Percentiles rank a stretch among this genome's conserved stretches.
These are phyloP conservation scores for Sanghuangporus weigelae DNA, from an alignment of 1,284 basidiomycete species.

Conservation along the genomic window DNA sequence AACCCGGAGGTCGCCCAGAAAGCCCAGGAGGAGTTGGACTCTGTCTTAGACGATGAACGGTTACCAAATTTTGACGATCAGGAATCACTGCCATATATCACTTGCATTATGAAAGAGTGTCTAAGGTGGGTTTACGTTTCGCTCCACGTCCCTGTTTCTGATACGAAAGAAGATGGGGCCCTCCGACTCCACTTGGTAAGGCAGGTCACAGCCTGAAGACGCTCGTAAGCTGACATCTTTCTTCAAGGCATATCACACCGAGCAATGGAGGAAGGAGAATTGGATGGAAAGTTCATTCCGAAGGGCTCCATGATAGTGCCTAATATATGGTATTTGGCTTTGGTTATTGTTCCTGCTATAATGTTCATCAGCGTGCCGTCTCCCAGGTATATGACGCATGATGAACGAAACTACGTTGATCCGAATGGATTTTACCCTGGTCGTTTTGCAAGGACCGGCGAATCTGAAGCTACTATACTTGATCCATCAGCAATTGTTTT, in stretches of 20 bases:
- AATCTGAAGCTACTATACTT: background rate
- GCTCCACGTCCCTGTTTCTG: background rate
- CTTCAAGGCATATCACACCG: constrained; percentile 11
- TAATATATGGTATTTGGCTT: constrained; percentile 13
- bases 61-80: constrained; percentile 27
- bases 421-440: constrained; percentile 10
- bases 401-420: constrained; percentile 11
- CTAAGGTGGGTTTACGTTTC: constrained; percentile 19
- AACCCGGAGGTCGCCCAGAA: constrained; percentile 23
- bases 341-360: background rate
- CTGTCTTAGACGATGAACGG: constrained; percentile 22
- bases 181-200: constrained; percentile 10
- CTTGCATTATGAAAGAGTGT: constrained; percentile 27
- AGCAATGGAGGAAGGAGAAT: constrained; percentile 13
- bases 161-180: background rate
- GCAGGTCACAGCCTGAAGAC: background rate
- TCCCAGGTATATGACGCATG: constrained; percentile 15
- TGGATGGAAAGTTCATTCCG: constrained; percentile 17
- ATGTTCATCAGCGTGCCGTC: no score
- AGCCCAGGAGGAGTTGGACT: constrained; percentile 27
- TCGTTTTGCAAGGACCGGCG: background rate
- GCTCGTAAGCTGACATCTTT: background rate
- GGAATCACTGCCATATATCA: constrained; percentile 24
- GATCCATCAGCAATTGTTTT: constrained; percentile 12
- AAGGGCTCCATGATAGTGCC: constrained; percentile 14